Evolutionary conservation across 2,329 filamentous ascomycete genomes (phyloP), one percentile per base, ranked within the genome.

Genomic region (Diaporthe batatas): DNA sequence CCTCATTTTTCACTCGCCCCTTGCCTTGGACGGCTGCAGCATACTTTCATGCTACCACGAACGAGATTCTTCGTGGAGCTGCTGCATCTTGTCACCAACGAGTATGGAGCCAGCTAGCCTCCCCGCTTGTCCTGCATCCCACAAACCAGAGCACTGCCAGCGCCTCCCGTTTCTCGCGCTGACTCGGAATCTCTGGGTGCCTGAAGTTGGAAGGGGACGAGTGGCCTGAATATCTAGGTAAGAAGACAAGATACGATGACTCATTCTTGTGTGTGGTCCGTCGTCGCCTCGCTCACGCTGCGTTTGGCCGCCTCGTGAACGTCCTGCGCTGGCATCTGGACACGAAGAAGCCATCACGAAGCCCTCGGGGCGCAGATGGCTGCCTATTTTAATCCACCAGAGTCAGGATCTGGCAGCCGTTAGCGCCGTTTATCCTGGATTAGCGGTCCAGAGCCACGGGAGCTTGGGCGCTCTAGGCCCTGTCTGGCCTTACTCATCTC

Each of bases 401-500:
- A 25, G 44, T 51, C 44, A 51, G 62, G 11, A 51, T 25, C 62
- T 51, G 62, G 62, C 62, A 67, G 62, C 47, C 47, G 8, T 67
- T 67, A 67, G 62, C 23, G 47, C 21, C 32, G 25, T 12, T 23
- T n/a, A 25, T 32, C 44, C 62, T 53, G 47, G n/a, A 67, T 51
- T 7, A 53, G 16, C 47, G 62, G 16, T n/a, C 32, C 32, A 67
- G 32, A 67, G 62, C 62, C 47, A 39, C 62, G 47, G 62, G 62
- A 39, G 21, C 21, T 53, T 25, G 16, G 25, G n/a, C 34, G 62
- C 62, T 59, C 53, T 62, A 70, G 68, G 55, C 55, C 55, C 68
- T 62, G 18, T 54, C n/a, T 36, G 57, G 70, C 53, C 44, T 54
- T 23, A 54, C 54, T 69, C 65, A 74, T 74, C 29, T 72, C 70